phyloP scores from a whole-genome alignment of 2,329 filamentous ascomycete genomes.

The Penicillium nordicum region DNA sequence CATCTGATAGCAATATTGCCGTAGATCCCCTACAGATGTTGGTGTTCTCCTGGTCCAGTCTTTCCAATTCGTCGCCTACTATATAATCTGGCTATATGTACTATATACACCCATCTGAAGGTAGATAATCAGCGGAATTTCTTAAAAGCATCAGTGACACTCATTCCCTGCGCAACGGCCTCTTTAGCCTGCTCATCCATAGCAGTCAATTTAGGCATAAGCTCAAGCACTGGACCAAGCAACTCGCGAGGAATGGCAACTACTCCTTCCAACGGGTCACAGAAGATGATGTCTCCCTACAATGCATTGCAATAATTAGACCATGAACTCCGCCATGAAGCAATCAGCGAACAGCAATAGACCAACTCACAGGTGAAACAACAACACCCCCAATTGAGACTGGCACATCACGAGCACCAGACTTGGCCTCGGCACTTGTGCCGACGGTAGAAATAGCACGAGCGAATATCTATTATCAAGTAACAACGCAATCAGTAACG shows the following conservation, averaged over 20 bases:
- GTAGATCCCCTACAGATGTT: neutral
- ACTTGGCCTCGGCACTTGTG: conserved; percentile 44
- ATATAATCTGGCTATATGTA: neutral
- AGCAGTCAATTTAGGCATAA: conserved; percentile 53
- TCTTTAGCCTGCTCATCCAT: conserved; percentile 62
- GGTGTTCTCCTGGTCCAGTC: too few species aligned
- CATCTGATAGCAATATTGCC: neutral
- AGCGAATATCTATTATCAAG: conserved; percentile 42
- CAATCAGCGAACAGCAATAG: neutral
- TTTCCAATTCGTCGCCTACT: too few species aligned
- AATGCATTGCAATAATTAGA: conserved; percentile 1
- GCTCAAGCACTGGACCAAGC: conserved; percentile 57
- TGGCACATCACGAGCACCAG: conserved; percentile 40
- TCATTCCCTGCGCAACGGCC: conserved; percentile 61
- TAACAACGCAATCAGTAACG: conserved; percentile 5
- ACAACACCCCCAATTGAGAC: conserved; percentile 41
- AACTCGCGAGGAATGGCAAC: conserved; percentile 64
- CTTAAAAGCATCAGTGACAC: conserved; percentile 65
- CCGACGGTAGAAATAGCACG: conserved; percentile 45
- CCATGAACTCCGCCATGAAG: neutral
- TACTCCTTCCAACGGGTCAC: conserved; percentile 66
- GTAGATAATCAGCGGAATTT: conserved; percentile 44
- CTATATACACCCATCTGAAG: neutral
- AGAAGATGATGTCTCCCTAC: conserved; percentile 65
- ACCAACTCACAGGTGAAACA: conserved; percentile 38